These are phyloP conservation scores for Moniliophthora roreri DNA, from an alignment of 1,284 basidiomycete genomes.

Conservation along the genomic window DNA sequence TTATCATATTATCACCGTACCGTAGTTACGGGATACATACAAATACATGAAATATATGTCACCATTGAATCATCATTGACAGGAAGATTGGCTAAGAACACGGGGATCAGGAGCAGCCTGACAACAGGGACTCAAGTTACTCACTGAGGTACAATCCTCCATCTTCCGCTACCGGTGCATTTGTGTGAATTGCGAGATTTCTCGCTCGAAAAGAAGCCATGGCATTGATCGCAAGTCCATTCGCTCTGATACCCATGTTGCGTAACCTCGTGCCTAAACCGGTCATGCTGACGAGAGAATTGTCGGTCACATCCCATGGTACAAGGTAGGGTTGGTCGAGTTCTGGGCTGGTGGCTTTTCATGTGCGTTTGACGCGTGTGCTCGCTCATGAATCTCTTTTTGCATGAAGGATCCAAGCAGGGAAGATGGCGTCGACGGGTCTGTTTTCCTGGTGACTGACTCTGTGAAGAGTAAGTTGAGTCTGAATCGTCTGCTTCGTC, in stretches of 20 bases:
- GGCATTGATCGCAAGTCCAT: conserved; percentile 20
- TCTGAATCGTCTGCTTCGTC: not conserved
- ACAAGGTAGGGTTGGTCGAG: conserved; percentile 18
- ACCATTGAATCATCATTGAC: too few relatives aligned
- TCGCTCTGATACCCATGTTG: conserved; percentile 23
- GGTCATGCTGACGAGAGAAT: conserved; percentile 25
- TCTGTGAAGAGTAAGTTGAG: not conserved
- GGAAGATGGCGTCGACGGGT: conserved; percentile 3
- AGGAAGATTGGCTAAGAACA: too few relatives aligned
- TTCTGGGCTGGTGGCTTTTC: conserved; percentile 15
- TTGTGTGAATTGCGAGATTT: conserved; percentile 3
- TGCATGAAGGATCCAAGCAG: conserved; percentile 18
- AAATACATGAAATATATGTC: too few relatives aligned
- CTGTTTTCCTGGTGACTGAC: too few relatives aligned
- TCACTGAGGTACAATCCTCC: not conserved
- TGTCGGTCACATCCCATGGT: conserved; percentile 20
- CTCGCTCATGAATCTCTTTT: conserved; percentile 19
- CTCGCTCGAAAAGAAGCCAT: conserved; percentile 19
- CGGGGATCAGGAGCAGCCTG: too few relatives aligned
- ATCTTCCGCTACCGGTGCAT: not conserved
- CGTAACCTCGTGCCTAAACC: conserved; percentile 23
- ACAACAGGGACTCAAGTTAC: too few relatives aligned
- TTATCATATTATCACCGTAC: too few relatives aligned
- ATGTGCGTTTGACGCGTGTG: conserved; percentile 19
- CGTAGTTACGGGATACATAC: too few relatives aligned